Base-by-base conservation (phyloP, 2,329 filamentous ascomycete genomes). In the Xylariales sp. region DNA sequence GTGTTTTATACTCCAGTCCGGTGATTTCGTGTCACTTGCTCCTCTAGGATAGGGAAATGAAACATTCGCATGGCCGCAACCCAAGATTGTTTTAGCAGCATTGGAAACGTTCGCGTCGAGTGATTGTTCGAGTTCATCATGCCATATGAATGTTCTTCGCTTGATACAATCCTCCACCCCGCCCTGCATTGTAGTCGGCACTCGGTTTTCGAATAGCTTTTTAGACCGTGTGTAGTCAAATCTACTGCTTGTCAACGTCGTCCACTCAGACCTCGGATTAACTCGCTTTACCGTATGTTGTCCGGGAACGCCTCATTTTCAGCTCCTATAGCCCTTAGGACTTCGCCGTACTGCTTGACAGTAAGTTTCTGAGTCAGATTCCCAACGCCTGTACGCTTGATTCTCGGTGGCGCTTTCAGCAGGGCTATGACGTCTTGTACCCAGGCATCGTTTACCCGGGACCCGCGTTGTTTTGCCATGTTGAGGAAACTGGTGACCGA, bases 391-490 rank as follows among this genome's bases (percentile, higher is more conserved):
- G 12, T 18, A 5, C 23, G 23, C 7, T n/a, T 9, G 23, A 18
- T 32, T 34, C 3, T 18, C 14, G 18, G 14, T n/a, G 41, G 16
- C 32, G 39, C 43, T 10, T 45, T 57, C 23, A 46, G 23, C 16
- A 57, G 39, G 10, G 7, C 14, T 8, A 57, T 30, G 9, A 34
- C 34, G 14, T 23, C 30, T 5, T 32, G 39, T 7, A 18, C 54
- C 23, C 16, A 39, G 39, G 54, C 18, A 28, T 16, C 23, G 16
- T 43, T n/a, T 28, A n/a, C n/a, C 36, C 36, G 53, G 5, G 53
- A 46, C 14, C n/a, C 9, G 18, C 54, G 41, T 32, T 34, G 9
- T 45, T 43, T 56, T 56, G 53, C 60, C 60, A 62, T 10, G n/a
- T 34, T 55, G 50, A 55, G 7, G 2, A 16, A 4, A 0, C 10